A percentile compares a stretch with the other conserved stretches of the same genome.
Evolutionary conservation across 176 grass and related monocot species (phyloP).

Genomic region (Cenchrus americanus): DNA sequence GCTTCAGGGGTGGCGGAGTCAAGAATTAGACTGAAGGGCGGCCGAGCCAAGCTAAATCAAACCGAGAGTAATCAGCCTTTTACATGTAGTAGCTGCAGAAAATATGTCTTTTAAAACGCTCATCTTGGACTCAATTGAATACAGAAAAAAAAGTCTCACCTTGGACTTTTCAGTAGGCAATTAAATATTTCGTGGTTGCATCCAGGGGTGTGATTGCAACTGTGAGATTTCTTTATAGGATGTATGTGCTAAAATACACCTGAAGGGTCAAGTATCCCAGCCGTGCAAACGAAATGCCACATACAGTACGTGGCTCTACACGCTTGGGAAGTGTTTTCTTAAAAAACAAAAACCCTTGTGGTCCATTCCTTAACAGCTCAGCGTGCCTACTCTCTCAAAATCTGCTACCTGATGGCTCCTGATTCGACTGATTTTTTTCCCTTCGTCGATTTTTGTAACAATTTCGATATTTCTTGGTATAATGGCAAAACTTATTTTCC

Average conservation of each 20-base stretch:
- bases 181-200: neutral
- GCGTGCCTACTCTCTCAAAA: neutral
- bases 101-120: neutral
- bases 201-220: neutral
- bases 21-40: too few relatives aligned
- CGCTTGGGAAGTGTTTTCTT: conserved; percentile 11
- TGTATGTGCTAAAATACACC: neutral
- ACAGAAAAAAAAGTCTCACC: neutral
- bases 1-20: too few relatives aligned
- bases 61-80: neutral
- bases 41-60: too few relatives aligned
- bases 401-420: neutral
- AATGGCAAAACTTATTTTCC: neutral
- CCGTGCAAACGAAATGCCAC: neutral
- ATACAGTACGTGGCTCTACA: neutral
- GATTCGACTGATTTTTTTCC: neutral
- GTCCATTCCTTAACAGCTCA: neutral
- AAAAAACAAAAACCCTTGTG: neutral
- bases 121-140: neutral
- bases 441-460: neutral
- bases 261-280: conserved; percentile 37
- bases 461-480: neutral
- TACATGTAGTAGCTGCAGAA: neutral
- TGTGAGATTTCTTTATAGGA: neutral
- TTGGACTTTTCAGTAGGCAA: neutral